These are phyloP conservation scores for Coelastrella sp. DNA, from an alignment of 139 green algal species.

Conservation along the genomic window DNA sequence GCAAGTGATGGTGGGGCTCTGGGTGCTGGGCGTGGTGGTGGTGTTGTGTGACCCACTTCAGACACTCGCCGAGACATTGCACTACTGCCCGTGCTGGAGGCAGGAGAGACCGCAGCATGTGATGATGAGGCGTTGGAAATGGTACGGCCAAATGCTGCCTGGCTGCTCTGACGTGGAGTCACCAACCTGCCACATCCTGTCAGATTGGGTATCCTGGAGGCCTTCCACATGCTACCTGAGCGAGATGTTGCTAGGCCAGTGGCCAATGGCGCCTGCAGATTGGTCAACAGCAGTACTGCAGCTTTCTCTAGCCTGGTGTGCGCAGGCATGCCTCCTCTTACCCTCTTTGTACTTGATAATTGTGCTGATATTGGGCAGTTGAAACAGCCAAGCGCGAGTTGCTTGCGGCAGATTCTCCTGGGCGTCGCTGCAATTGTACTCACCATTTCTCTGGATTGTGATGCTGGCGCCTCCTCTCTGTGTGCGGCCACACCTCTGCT, in stretches of 20 bases:
- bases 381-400: too few relatives aligned
- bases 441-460: constrained; percentile 13
- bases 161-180: constrained; percentile 16
- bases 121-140: constrained; percentile 3
- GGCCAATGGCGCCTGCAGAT: constrained; percentile 13
- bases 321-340: too few relatives aligned
- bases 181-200: not conserved
- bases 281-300: too few relatives aligned
- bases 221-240: not conserved
- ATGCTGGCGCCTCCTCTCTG: not conserved
- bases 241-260: constrained; percentile 32
- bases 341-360: too few relatives aligned
- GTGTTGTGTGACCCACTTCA: not conserved
- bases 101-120: not conserved
- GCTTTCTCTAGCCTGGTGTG: too few relatives aligned
- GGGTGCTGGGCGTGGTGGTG: not conserved
- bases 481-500: not conserved
- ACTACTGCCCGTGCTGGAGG: constrained; percentile 27
- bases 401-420: too few relatives aligned
- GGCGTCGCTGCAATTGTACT: not conserved
- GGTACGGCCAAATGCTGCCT: constrained; percentile 35
- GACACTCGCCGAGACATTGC: not conserved
- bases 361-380: too few relatives aligned
- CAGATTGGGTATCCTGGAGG: constrained; percentile 19
- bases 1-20: not conserved